Conservation (phyloP, 495 filamentous ascomycete genomes). For the Xylaria longipes region DNA sequence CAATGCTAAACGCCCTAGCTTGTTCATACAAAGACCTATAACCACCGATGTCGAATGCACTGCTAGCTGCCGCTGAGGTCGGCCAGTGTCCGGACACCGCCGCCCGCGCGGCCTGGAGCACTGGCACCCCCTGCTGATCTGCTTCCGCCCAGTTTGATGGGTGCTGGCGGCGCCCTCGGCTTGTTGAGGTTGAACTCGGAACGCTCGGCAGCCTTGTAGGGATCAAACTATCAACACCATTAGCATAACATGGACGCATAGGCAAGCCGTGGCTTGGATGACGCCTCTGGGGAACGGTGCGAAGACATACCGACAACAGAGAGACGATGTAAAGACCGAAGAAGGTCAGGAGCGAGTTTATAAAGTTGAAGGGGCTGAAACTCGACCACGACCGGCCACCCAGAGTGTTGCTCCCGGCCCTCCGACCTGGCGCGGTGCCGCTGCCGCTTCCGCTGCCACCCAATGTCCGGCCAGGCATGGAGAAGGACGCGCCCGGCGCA, state of each 20-base stretch:
- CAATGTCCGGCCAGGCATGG: constrained; percentile 46
- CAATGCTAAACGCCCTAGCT: not conserved
- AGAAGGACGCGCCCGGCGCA: constrained; percentile 52
- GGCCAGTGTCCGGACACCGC: constrained; percentile 51
- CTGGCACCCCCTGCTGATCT: constrained; percentile 32
- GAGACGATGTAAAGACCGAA: constrained; percentile 66
- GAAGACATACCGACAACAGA: constrained; percentile 56
- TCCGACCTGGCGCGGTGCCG: constrained; percentile 26
- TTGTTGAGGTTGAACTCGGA: constrained; percentile 67
- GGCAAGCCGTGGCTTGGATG: not conserved
- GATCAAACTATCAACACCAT: constrained; percentile 60
- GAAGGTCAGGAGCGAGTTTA: constrained; percentile 59
- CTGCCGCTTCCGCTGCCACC: constrained; percentile 30
- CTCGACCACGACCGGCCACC: constrained; percentile 45
- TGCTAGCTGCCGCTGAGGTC: constrained; percentile 40
- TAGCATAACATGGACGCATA: not conserved
- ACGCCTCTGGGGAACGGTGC: not conserved
- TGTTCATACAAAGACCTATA: constrained; percentile 16
- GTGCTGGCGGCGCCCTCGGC: constrained; percentile 32
- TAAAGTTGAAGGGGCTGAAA: constrained; percentile 47
- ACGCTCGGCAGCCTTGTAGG: constrained; percentile 67
- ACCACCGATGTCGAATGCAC: not conserved
- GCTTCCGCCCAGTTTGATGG: constrained; percentile 27
- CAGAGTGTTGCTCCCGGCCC: constrained; percentile 35
- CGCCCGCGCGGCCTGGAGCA: constrained; percentile 34